phyloP scores from a whole-genome alignment of 495 filamentous ascomycete genomes.

The Trichoderma gamsii region DNA sequence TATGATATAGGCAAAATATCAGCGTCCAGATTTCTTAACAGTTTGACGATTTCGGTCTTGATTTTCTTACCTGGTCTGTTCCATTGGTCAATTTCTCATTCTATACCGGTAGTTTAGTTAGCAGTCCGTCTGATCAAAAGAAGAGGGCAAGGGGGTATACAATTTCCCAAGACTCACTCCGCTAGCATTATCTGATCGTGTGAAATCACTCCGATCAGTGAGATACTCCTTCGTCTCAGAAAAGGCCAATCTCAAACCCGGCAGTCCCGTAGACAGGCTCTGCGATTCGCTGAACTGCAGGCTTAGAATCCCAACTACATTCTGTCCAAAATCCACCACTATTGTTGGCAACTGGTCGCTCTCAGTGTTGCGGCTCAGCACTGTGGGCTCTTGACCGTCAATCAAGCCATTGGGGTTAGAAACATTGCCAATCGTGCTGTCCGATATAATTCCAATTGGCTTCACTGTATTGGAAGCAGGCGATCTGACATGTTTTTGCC shows the following conservation, averaged over 20 bases:
- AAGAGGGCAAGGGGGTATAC: too few species aligned
- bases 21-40: background rate
- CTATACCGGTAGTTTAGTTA: background rate
- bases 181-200: constrained; percentile 36
- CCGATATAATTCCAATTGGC: constrained; percentile 14
- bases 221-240: constrained; percentile 41
- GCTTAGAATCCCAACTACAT: constrained; percentile 33
- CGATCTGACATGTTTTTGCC: constrained; percentile 26
- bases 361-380: constrained; percentile 22
- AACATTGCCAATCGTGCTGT: constrained; percentile 24
- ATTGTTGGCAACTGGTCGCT: constrained; percentile 22
- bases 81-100: constrained; percentile 28
- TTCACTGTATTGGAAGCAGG: constrained; percentile 18
- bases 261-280: constrained; percentile 23
- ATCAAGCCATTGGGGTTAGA: constrained; percentile 30
- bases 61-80: constrained; percentile 31
- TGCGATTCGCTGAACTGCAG: constrained; percentile 24
- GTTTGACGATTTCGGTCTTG: background rate
- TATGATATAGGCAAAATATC: background rate
- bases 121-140: background rate
- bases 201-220: constrained; percentile 38
- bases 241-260: constrained; percentile 40
- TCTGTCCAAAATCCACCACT: constrained; percentile 42
- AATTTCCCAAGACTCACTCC: constrained; percentile 6
- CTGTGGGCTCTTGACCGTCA: constrained; percentile 21